Percentiles rank a stretch among this genome's conserved stretches.
Evolutionary conservation across 2,329 filamentous ascomycete genomes (phyloP).

Genomic region (Cladosporium sphaerospermum): DNA sequence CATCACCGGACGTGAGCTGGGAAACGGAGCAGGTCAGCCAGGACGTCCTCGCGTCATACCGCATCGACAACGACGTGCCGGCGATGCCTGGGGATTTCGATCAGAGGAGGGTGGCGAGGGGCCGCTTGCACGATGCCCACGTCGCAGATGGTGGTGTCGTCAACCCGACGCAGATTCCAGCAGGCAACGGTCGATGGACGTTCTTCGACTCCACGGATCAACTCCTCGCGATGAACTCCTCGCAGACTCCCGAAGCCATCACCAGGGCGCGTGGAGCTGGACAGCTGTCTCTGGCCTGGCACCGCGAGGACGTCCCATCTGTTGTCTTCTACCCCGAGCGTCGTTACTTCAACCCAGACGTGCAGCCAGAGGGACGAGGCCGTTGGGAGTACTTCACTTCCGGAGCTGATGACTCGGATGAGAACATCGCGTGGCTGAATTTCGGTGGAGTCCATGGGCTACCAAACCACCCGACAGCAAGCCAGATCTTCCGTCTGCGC

Average conservation of each 20-base stretch:
- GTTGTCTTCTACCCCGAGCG: slow-evolving; percentile 5
- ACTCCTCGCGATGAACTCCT: not conserved
- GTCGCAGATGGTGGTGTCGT: not conserved
- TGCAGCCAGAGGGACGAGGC: slow-evolving; percentile 13
- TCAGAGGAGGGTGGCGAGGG: not conserved
- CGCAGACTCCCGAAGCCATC: slow-evolving; percentile 1
- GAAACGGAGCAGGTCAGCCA: not conserved
- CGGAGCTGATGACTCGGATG: not conserved
- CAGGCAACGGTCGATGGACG: slow-evolving; percentile 4
- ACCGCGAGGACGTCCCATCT: not conserved
- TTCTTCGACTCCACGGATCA: slow-evolving; percentile 6
- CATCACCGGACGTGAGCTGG: not conserved
- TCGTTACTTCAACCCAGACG: slow-evolving; percentile 10
- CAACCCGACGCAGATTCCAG: not conserved
- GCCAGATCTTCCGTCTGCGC: slow-evolving; percentile 15
- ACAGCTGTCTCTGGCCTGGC: not conserved
- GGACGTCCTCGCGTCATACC: not conserved
- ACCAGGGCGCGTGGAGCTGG: slow-evolving; percentile 3
- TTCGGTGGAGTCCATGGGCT: slow-evolving; percentile 10
- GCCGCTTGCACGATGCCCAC: not conserved
- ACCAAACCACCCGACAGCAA: slow-evolving; percentile 10
- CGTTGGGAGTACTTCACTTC: slow-evolving; percentile 14
- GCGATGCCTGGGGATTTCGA: not conserved
- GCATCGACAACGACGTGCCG: not conserved
- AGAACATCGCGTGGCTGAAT: slow-evolving; percentile 7